Conservation (phyloP, 139 green algal species). For the Picochlorum sp. region DNA sequence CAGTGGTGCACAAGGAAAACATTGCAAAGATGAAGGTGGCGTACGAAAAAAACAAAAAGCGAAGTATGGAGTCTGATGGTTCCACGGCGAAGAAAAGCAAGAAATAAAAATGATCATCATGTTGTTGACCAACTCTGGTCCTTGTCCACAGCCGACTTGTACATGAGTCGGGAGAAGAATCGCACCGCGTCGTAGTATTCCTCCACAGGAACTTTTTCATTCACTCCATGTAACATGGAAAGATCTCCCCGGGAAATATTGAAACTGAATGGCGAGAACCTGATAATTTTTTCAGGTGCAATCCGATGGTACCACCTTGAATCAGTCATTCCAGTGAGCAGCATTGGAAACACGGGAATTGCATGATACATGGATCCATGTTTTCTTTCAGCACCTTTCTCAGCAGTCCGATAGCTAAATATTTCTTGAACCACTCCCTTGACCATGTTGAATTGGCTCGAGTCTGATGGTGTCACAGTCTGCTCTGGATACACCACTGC, state of each 20-base stretch:
- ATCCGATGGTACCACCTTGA: constrained; percentile 40
- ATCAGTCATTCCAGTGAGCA: constrained; percentile 45
- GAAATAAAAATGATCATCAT: not conserved
- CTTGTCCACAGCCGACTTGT: constrained; percentile 5
- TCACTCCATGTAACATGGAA: constrained; percentile 43
- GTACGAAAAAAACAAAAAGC: constrained; percentile 31
- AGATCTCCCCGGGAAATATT: constrained; percentile 31
- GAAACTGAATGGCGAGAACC: constrained; percentile 32
- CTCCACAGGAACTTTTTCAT: constrained; percentile 49
- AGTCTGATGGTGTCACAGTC: constrained; percentile 24
- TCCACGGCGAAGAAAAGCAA: not conserved
- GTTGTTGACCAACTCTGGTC: constrained; percentile 3
- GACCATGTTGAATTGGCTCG: constrained; percentile 37
- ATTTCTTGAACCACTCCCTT: constrained; percentile 35
- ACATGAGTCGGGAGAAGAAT: no score
- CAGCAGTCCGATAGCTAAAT: constrained; percentile 10
- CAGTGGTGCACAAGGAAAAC: constrained; percentile 49
- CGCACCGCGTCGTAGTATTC: constrained; percentile 18
- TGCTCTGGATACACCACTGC: constrained; percentile 3
- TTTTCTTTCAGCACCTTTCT: not conserved
- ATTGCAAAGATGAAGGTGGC: constrained; percentile 60
- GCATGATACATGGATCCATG: not conserved
- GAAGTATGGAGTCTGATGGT: not conserved
- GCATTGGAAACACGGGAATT: constrained; percentile 34
- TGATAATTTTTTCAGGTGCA: constrained; percentile 28